A percentile compares a stretch with the other conserved stretches of the same genome.
These are phyloP conservation scores for Isoetes taiwanensis DNA, from an alignment of 75 land plant genomes.

Conservation along the genomic window DNA sequence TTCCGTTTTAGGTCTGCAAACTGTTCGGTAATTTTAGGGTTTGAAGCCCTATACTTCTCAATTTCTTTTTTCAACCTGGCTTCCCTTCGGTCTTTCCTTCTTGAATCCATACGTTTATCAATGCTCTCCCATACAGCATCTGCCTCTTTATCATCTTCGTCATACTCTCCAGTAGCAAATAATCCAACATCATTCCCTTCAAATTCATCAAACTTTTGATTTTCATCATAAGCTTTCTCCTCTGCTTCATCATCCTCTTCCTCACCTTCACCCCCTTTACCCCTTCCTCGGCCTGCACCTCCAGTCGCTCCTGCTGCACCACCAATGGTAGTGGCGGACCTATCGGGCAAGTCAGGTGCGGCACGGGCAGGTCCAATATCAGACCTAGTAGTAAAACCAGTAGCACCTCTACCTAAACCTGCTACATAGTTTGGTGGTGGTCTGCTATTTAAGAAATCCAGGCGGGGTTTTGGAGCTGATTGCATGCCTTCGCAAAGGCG, in stretches of 20 bases:
- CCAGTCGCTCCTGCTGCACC: constrained; percentile 34
- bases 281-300: constrained; percentile 50
- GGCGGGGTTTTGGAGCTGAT: constrained; percentile 43
- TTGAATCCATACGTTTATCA: constrained; percentile 82
- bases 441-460: constrained; percentile 67
- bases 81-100: constrained; percentile 62
- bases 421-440: constrained; percentile 91
- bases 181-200: constrained; percentile 93
- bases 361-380: constrained; percentile 96
- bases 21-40: constrained; percentile 92
- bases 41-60: constrained; percentile 88
- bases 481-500: constrained; percentile 30
- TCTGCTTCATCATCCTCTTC: constrained; percentile 79
- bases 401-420: constrained; percentile 89
- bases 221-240: constrained; percentile 95
- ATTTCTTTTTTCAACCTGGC: constrained; percentile 55
- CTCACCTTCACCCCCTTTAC: constrained; percentile 39
- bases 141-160: constrained; percentile 94
- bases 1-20: constrained; percentile 91
- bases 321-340: constrained; percentile 56
- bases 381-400: constrained; percentile 88
- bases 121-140: constrained; percentile 89
- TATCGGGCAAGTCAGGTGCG: constrained; percentile 82
- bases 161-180: constrained; percentile 86
- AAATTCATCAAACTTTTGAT: constrained; percentile 97